phyloP scores from a whole-genome alignment of 2,329 filamentous ascomycete genomes.

The Emergomyces pasteurianus region DNA sequence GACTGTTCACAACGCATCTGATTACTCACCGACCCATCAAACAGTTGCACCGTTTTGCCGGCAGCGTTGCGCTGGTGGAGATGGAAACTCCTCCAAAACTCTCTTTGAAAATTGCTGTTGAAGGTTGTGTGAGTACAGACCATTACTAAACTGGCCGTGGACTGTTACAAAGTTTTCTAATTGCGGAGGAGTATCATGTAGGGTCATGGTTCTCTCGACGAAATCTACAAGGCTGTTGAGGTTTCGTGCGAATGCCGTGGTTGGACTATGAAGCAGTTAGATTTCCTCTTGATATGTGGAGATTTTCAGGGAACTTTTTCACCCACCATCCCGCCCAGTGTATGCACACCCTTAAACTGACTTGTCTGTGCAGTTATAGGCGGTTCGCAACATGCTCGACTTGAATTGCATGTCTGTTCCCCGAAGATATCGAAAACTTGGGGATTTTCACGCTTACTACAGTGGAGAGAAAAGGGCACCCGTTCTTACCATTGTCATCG shows the following conservation, averaged over 20 bases:
- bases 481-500: slow-evolving; percentile 82
- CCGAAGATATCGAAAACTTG: slow-evolving; percentile 70
- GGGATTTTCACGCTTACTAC: slow-evolving; percentile 92
- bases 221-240: slow-evolving; percentile 72
- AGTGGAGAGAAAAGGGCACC: slow-evolving; percentile 64
- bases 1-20: neutral
- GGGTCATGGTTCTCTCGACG: slow-evolving; percentile 84
- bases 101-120: neutral
- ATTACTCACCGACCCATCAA: neutral
- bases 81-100: neutral
- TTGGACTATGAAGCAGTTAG: slow-evolving; percentile 58
- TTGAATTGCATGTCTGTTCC: slow-evolving; percentile 83
- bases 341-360: neutral
- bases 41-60: neutral
- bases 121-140: neutral
- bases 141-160: no score
- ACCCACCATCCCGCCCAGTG: neutral
- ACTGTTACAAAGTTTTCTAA: neutral
- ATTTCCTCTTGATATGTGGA: slow-evolving; percentile 85
- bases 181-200: slow-evolving; percentile 22
- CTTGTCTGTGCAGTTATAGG: slow-evolving; percentile 22
- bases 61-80: neutral
- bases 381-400: slow-evolving; percentile 77
- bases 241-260: slow-evolving; percentile 55
- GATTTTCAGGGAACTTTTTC: slow-evolving; percentile 57